Percentiles rank a stretch among this genome's conserved stretches.
phyloP scores from a whole-genome alignment of 495 filamentous ascomycete genomes.

The Symbiotaphrina buchneri region DNA sequence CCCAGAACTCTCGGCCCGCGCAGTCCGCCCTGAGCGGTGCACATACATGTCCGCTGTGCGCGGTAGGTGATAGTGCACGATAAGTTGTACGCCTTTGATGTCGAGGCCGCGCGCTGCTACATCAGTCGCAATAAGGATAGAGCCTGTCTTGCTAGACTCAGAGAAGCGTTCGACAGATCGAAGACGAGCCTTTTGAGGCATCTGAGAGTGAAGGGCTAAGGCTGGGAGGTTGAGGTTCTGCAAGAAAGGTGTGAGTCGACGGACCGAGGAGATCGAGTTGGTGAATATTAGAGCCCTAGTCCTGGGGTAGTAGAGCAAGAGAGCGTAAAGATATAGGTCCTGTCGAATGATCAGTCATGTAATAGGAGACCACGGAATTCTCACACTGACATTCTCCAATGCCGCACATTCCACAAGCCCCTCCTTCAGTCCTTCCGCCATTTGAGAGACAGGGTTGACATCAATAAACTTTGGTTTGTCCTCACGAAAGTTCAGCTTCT shows the following conservation, averaged over 20 bases:
- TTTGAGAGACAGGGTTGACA: slow-evolving; percentile 65
- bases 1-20: slow-evolving; percentile 55
- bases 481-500: slow-evolving; percentile 71
- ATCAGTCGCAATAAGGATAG: slow-evolving; percentile 81
- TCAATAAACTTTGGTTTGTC: slow-evolving; percentile 78
- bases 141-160: slow-evolving; percentile 25
- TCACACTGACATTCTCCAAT: slow-evolving; percentile 53
- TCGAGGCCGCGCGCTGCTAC: slow-evolving; percentile 94
- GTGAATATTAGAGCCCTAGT: slow-evolving; percentile 71
- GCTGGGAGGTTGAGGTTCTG: slow-evolving; percentile 63
- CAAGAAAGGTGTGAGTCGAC: slow-evolving; percentile 65
- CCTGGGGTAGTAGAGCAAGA: slow-evolving; percentile 63
- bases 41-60: slow-evolving; percentile 84
- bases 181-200: slow-evolving; percentile 91
- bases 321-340: slow-evolving; percentile 83
- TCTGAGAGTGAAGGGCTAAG: slow-evolving; percentile 67
- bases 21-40: slow-evolving; percentile 86
- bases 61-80: slow-evolving; percentile 90
- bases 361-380: slow-evolving; percentile 1
- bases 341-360: slow-evolving; percentile 9
- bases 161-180: slow-evolving; percentile 84
- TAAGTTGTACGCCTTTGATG: slow-evolving; percentile 66
- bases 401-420: slow-evolving; percentile 78
- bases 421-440: slow-evolving; percentile 71
- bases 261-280: slow-evolving; percentile 85